Evolutionary conservation across 495 filamentous ascomycete genomes (phyloP), one percentile per base, ranked within the genome.

Genomic region (Hypoxylon fragiforme): DNA sequence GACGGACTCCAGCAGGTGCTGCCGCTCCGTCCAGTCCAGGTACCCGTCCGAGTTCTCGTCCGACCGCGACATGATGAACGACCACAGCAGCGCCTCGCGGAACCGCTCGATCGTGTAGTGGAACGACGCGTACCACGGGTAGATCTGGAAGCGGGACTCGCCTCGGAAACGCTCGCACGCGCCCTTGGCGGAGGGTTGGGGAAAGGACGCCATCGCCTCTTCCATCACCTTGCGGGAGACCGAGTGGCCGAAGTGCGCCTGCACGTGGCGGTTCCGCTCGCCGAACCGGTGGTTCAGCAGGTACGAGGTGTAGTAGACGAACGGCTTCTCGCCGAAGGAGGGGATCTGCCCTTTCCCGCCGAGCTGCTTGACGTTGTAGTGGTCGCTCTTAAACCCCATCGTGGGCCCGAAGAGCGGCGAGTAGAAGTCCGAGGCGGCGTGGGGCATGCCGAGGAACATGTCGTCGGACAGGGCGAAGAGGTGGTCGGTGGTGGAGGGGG

Each of bases 81-180:
- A 74, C 73, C 73, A 75, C 2, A 75, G 56, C 14, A 75, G 50
- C 7, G 66, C 73, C 52, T 75, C 73, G 3, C 73, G 55, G 51
- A 73, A 71, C 14, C 73, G 42, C 47, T 75, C 73, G 49, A 75
- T 75, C 37, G 67, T 72, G 50, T 75, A 75, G 51, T 75, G 73
- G 49, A 75, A 74, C 14, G 59, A 54, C 2, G 64, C 71, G 51
- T 54, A 75, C 73, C 73, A 75, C 2, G 73, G 70, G 36, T 70
- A 74, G 5, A 75, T 64, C 56, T 75, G 73, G 42, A 69, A 75
- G 2, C 60, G 55, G 2, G 70, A 65, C 43, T 75, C 70, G 13
- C 73, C 73, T 28, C 73, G 66, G 41, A 75, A 75, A 7, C 71
- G 51, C 47, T 75, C 66, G 42, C 65, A 72, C 3, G 73, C 65